These are phyloP conservation scores for Cladosporium colombiae DNA, from an alignment of 2,329 filamentous ascomycete genomes.

Conservation along the genomic window DNA sequence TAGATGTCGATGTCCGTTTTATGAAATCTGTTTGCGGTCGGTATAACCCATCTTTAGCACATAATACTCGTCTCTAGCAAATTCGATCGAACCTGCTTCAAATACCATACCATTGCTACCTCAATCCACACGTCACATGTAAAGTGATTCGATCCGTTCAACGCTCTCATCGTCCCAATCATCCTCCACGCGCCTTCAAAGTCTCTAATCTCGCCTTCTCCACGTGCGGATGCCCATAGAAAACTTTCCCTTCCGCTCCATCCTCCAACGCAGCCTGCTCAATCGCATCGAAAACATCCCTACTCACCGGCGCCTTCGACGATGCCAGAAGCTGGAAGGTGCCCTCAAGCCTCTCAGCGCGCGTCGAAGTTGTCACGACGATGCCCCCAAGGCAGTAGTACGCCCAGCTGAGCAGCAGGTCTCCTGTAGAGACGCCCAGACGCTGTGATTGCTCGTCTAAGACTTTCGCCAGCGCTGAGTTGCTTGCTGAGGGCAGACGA, in stretches of 20 bases:
- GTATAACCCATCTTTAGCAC: no score
- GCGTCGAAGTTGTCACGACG: not conserved
- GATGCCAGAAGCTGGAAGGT: not conserved
- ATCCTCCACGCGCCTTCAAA: not conserved
- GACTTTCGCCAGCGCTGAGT: not conserved
- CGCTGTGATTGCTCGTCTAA: not conserved
- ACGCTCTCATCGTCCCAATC: not conserved
- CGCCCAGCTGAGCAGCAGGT: not conserved
- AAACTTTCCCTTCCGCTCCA: not conserved
- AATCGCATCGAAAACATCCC: not conserved
- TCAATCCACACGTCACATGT: no score
- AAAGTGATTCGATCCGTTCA: not conserved
- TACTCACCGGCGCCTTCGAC: not conserved
- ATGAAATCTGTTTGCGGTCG: no score
- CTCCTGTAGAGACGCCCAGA: not conserved
- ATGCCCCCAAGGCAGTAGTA: not conserved
- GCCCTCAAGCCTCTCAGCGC: not conserved
- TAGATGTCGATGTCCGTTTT: no score
- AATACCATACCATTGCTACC: not conserved
- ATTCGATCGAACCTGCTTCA: not conserved
- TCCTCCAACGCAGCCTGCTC: not conserved
- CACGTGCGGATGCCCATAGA: not conserved
- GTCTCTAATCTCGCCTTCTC: not conserved
- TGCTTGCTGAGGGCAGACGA: not conserved
- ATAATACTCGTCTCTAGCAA: not conserved